Evolutionary conservation across 2,329 filamentous ascomycete species (phyloP), one percentile per base, ranked within the genome.

Genomic region (Cercospora sesami): DNA sequence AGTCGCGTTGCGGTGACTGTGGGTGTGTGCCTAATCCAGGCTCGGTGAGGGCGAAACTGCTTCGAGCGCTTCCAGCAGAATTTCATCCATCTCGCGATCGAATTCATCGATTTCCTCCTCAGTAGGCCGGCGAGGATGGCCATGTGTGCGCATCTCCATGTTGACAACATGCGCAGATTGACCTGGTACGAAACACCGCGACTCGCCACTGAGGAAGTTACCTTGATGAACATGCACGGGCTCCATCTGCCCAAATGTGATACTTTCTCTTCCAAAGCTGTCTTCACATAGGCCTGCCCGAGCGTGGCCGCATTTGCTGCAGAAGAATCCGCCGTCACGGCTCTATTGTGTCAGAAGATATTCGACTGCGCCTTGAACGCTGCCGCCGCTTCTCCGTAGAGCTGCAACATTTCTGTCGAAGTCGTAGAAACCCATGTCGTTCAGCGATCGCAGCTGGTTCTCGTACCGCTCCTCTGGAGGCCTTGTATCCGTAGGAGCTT

Each of bases 341-440:
- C 18, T 58, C 62, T 64, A 64, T 64, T 72, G 72, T 16, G 68
- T 63, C 14, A 85, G 74, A 65, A 96, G 81, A 75, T 92, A 88
- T 81, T 95, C 91, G 63, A 96, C 87, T 5, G 92, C 95, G 10
- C 94, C 95, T 79, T 98, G 93, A 48, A 98, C 95, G 78, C 92
- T 97, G 10, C 95, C 95, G 8, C 95, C 95, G 68, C 92, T 92
- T 75, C 94, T 87, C 79, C 94, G 86, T 76, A 99, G 82, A 5
- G 95, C 95, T 65, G 91, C 89, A 33, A 99, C 88, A 74, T 99
- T 99, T 73, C 91, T 84, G 63, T 99, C 94, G 77, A 98, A 99
- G 77, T 99, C 94, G 78, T 89, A 97, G 81, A 99, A 99, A 3
- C 95, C 95, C 95, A 99, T 99, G 73, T 98, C 95, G 79, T 99